Conservation (phyloP, 1,139 yeast genomes). For the Arxiozyma slooffiae region DNA sequence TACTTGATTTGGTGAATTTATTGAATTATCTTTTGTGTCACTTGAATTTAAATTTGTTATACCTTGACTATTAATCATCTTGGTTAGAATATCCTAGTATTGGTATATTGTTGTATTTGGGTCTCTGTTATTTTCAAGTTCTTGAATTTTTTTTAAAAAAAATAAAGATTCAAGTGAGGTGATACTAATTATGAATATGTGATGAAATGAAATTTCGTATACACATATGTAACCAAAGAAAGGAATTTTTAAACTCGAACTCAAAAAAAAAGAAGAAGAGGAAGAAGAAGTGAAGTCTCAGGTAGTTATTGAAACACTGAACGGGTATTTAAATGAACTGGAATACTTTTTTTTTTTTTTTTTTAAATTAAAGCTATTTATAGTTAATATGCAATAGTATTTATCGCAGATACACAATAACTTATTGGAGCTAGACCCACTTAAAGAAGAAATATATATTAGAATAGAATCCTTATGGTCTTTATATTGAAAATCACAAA, state of each 20-base stretch:
- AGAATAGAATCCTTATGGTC: neutral
- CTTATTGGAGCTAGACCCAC: neutral
- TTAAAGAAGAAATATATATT: too few relatives aligned
- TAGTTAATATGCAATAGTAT: too few relatives aligned
- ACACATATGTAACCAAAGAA: neutral
- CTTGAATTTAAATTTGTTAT: neutral
- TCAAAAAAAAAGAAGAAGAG: too few relatives aligned
- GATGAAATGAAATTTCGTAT: neutral
- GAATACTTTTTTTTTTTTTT: too few relatives aligned
- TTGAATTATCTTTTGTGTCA: constrained; percentile 1
- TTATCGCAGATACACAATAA: too few relatives aligned
- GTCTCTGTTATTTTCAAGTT: neutral
- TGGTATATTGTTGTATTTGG: neutral
- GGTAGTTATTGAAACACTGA: neutral
- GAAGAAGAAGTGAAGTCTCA: too few relatives aligned
- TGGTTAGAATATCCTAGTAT: neutral
- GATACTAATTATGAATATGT: too few relatives aligned
- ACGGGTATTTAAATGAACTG: too few relatives aligned
- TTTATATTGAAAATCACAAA: too few relatives aligned
- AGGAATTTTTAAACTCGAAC: too few relatives aligned
- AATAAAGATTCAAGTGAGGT: neutral
- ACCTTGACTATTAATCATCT: constrained; percentile 1
- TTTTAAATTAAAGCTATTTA: neutral
- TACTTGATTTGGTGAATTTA: neutral
- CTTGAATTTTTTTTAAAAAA: neutral